Conservation (phyloP, 495 filamentous ascomycete genomes). For the Trichocladium uniseriatum region DNA sequence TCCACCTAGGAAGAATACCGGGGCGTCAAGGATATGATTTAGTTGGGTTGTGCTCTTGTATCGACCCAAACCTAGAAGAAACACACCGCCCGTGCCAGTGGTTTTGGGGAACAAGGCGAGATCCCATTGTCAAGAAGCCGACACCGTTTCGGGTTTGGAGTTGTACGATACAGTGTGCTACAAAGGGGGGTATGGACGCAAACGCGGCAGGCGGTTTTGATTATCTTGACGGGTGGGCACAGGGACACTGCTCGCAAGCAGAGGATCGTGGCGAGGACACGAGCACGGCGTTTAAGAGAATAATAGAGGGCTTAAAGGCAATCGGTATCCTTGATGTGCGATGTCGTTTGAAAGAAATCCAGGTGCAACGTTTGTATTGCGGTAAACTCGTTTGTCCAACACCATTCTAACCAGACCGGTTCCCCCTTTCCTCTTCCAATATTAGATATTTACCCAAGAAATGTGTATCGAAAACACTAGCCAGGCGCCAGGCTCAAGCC, state of each 20-base stretch:
- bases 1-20: too few relatives aligned
- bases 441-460: too few relatives aligned
- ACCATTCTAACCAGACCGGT: too few relatives aligned
- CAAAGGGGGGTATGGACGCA: not conserved
- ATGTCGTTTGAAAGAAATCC: not conserved
- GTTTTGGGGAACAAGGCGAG: too few relatives aligned
- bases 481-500: too few relatives aligned
- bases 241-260: not conserved
- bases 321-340: slow-evolving; percentile 2
- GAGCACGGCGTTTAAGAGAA: slow-evolving; percentile 8
- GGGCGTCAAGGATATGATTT: too few relatives aligned
- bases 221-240: not conserved
- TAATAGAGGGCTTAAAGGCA: slow-evolving; percentile 5
- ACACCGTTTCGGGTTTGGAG: not conserved
- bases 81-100: not conserved
- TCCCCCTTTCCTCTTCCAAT: too few relatives aligned
- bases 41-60: not conserved
- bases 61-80: not conserved
- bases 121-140: not conserved
- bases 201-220: not conserved
- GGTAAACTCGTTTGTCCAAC: too few relatives aligned
- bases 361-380: too few relatives aligned
- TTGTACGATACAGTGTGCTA: slow-evolving; percentile 7
- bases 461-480: too few relatives aligned
- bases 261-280: not conserved